Evolutionary conservation across 73 alveolate genomes (phyloP).

Genomic region (Uronychia setigera): DNA sequence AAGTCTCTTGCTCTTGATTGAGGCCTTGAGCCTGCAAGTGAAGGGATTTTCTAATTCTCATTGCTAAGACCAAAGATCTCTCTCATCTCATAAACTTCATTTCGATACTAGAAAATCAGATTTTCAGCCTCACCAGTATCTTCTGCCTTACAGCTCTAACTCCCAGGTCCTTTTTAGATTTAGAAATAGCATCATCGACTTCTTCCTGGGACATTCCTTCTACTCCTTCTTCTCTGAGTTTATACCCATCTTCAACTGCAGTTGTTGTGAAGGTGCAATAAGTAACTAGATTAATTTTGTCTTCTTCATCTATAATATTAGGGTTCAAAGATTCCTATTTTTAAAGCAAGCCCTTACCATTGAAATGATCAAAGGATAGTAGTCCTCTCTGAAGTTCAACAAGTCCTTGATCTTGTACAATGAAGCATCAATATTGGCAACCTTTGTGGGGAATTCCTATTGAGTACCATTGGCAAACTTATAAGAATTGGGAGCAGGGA

Average conservation of each 20-base stretch:
- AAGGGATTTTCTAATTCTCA: constrained; percentile 4
- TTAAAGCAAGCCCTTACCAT: constrained; percentile 1
- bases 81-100: constrained; percentile 20
- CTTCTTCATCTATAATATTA: constrained; percentile 10
- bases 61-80: constrained; percentile 17
- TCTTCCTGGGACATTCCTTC: neutral
- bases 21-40: neutral
- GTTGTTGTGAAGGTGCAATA: constrained; percentile 19
- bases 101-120: neutral
- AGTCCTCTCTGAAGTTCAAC: constrained; percentile 31
- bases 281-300: constrained; percentile 11
- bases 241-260: neutral
- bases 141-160: neutral
- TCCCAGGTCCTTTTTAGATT: neutral
- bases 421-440: constrained; percentile 6
- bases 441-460: constrained; percentile 15
- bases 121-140: neutral
- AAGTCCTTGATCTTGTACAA: constrained; percentile 5
- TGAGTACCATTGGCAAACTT: constrained; percentile 13
- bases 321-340: constrained; percentile 14
- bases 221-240: constrained; percentile 3
- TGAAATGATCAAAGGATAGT: constrained; percentile 17
- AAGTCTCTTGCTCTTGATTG: neutral
- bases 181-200: neutral
- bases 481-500: constrained; percentile 11